Conservation (phyloP, 305 asterid genomes). For the Solanum hybrid region DNA sequence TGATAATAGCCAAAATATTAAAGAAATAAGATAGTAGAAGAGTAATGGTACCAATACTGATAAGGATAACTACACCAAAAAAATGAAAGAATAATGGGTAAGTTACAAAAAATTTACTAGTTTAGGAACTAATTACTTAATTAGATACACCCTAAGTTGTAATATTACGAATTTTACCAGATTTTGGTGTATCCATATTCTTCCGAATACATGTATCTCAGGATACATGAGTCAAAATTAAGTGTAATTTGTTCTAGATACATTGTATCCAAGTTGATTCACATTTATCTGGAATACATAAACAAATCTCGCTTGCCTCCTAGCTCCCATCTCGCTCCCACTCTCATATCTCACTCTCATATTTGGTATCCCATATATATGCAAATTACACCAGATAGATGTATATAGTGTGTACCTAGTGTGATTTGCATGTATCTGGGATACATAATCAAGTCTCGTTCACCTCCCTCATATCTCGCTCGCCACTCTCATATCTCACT, state of each 20-base stretch:
- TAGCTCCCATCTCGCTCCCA: not conserved
- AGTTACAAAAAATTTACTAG: too few relatives aligned
- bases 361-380: not conserved
- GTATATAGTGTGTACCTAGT: not conserved
- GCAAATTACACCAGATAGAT: not conserved
- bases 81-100: not conserved
- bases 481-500: not conserved
- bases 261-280: not conserved
- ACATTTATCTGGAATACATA: not conserved
- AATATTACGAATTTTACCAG: too few relatives aligned
- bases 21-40: not conserved
- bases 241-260: too few relatives aligned
- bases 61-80: not conserved
- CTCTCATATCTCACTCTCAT: too few relatives aligned
- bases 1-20: too few relatives aligned
- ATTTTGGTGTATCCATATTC: too few relatives aligned
- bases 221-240: not conserved
- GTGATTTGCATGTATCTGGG: not conserved
- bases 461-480: not conserved
- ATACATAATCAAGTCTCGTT: too few relatives aligned
- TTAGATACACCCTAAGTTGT: not conserved
- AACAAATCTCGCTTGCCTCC: not conserved
- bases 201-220: too few relatives aligned
- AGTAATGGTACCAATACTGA: not conserved
- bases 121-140: not conserved